These are phyloP conservation scores for Colletotrichum viniferum DNA, from an alignment of 2,329 filamentous ascomycete genomes.

Conservation along the genomic window DNA sequence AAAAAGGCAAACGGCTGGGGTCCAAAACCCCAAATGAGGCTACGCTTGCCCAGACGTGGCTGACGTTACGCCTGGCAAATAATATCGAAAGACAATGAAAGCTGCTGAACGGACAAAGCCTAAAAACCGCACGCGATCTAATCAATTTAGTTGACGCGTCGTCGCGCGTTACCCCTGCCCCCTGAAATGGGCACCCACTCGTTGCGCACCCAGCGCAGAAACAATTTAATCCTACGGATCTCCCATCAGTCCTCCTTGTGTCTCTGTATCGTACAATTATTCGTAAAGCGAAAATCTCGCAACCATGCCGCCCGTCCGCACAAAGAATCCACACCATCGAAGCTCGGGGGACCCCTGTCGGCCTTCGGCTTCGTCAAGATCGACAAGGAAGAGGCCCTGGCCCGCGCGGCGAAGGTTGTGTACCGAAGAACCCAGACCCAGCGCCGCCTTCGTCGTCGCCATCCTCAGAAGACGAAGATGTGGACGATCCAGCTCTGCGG, in stretches of 20 bases:
- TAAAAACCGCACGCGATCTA: background rate
- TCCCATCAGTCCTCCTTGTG: background rate
- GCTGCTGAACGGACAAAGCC: background rate
- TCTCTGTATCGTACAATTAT: background rate
- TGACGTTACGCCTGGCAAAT: background rate
- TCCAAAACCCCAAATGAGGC: background rate
- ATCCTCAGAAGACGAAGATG: background rate
- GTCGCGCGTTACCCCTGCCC: background rate
- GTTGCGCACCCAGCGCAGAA: background rate
- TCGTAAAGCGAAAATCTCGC: rapidly evolving
- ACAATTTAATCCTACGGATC: background rate
- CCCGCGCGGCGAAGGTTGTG: background rate
- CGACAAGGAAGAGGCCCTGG: background rate
- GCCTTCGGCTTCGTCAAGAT: background rate
- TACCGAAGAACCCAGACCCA: background rate
- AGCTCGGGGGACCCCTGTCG: background rate
- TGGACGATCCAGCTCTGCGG: background rate
- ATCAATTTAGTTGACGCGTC: background rate
- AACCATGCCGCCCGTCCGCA: background rate
- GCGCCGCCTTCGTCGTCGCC: background rate
- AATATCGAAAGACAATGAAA: background rate
- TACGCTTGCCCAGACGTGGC: background rate
- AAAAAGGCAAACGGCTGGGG: background rate
- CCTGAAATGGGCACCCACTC: background rate
- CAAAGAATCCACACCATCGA: background rate